Evolutionary conservation across 2,329 filamentous ascomycete species (phyloP).

Genomic region (Fusarium haematococcum): DNA sequence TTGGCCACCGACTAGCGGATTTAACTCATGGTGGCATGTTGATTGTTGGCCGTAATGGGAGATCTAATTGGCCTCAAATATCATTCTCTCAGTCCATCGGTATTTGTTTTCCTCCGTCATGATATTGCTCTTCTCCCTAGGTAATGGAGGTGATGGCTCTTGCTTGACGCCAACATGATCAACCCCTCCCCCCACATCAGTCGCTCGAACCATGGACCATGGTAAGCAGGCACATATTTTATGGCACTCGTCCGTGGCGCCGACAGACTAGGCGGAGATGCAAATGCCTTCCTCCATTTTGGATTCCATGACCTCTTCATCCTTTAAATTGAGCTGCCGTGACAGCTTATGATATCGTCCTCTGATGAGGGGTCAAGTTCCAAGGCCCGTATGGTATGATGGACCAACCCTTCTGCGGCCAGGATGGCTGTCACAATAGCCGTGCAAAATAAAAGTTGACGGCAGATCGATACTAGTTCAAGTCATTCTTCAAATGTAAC

Average conservation of each 20-base stretch:
- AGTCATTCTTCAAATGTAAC: not conserved
- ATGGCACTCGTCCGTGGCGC: not conserved
- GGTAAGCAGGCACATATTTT: not conserved
- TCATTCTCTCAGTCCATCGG: not conserved
- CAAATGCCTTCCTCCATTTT: not conserved
- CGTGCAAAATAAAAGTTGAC: not conserved
- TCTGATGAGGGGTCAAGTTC: not conserved
- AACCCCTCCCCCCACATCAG: not conserved
- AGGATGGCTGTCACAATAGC: not conserved
- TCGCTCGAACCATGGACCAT: not conserved
- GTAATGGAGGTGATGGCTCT: not conserved
- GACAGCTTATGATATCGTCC: not conserved
- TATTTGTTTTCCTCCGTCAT: not conserved
- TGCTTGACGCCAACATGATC: not conserved
- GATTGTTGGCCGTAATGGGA: not conserved
- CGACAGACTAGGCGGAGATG: not conserved
- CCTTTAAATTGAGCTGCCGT: not conserved
- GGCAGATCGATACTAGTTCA: not conserved
- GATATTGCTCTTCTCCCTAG: not conserved
- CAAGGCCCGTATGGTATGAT: not conserved
- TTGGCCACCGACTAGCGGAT: not conserved
- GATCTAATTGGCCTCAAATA: not conserved
- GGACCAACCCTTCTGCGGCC: not conserved
- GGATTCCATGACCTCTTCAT: not conserved
- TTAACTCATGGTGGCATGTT: not conserved